Conservation (phyloP, 495 filamentous ascomycete species). For the Penicillium samsonianum region DNA sequence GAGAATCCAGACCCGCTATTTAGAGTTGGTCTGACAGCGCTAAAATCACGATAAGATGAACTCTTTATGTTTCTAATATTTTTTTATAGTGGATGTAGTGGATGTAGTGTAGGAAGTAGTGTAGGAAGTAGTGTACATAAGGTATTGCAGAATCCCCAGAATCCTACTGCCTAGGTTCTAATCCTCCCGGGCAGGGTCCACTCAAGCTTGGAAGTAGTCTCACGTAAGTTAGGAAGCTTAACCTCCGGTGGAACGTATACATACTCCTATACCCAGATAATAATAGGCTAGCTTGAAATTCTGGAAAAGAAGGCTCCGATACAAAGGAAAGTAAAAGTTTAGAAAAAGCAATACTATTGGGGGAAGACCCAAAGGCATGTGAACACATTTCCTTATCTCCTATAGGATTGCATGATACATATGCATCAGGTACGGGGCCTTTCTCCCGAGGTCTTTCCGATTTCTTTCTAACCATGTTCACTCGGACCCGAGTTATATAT, state of each 20-base stretch:
- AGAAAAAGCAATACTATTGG: not conserved
- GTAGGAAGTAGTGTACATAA: too few relatives aligned
- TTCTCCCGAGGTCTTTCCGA: not conserved
- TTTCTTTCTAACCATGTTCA: not conserved
- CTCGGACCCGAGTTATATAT: too few relatives aligned
- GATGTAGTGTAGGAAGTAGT: too few relatives aligned
- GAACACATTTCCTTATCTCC: conserved; percentile 4
- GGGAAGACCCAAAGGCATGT: not conserved
- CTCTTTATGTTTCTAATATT: not conserved
- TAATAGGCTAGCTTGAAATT: not conserved
- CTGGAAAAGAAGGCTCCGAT: not conserved
- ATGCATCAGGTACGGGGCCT: not conserved
- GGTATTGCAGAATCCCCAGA: too few relatives aligned
- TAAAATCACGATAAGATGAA: conserved; percentile 29
- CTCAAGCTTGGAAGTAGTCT: not conserved
- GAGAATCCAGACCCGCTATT: conserved; percentile 24
- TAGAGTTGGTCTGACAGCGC: conserved; percentile 35
- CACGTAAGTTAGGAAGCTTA: conserved; percentile 1
- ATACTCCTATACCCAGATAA: not conserved
- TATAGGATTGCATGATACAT: not conserved
- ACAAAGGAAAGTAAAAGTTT: not conserved
- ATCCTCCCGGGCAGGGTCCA: not conserved
- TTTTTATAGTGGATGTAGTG: not conserved
- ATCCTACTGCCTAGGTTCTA: not conserved
- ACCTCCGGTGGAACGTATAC: too few relatives aligned